Evolutionary conservation across 2,329 filamentous ascomycete species (phyloP), one percentile per base, ranked within the genome.

Genomic region (Bisporella sp.): DNA sequence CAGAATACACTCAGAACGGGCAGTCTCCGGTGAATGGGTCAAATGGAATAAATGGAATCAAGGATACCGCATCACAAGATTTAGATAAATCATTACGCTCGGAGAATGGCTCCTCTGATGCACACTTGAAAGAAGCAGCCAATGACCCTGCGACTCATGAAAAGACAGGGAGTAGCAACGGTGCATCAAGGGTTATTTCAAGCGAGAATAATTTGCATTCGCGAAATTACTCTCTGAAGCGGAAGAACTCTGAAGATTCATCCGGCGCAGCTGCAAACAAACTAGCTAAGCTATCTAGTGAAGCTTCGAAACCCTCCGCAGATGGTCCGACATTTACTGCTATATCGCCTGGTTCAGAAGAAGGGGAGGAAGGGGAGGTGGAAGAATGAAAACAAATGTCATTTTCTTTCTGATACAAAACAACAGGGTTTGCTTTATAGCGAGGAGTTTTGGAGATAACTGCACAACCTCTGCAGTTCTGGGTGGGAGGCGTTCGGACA

Each of bases 101-200:
- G n/a, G 49, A 49, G n/a, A 37, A 21, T 11, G 59, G 59, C 29
- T 49, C 56, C 13, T 57, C 57, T 37, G 60, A 62, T 46, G 52
- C 51, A 21, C 53, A 50, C 9, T 45, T 63, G 4, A 63, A 63
- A 50, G 56, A 53, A 37, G 54, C 47, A 4, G 61, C 61, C 6
- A 63, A 63, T 41, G 54, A 62, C 41, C 61, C 61, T 9, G 57
- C 57, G 2, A 62, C 59, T 7, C 61, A 62, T 47, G 39, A 49
- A 29, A 41, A 46, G 13, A 54, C 52, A 43, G 50, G 50, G 7
- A 39, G 47, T 33, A 39, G 31, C 31, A 53, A 53, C 52, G 49
- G 46, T 8, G 31, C 28, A 4, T 11, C 44, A 4, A 28, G 29
- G 40, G n/a, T 42, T 42, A 7, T 42, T 28, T 28, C 40, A 7